Percentiles rank a stretch among this genome's conserved stretches.
Conservation (phyloP, 805 yeast genomes). For the Candida sakaeoensis region DNA sequence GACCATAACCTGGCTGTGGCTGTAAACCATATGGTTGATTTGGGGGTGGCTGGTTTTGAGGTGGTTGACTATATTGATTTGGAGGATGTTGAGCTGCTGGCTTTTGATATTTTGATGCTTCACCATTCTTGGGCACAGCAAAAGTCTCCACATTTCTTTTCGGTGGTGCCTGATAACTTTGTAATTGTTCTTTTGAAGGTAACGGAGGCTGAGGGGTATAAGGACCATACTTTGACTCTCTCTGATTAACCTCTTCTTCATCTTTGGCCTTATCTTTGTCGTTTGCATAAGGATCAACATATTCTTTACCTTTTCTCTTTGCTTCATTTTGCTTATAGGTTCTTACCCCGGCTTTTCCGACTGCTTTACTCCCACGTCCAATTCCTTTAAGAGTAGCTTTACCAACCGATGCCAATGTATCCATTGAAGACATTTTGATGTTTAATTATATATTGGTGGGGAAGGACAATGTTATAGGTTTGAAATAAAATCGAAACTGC, state of each 20-base stretch:
- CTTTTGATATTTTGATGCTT: conserved; percentile 13
- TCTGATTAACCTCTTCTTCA: neutral
- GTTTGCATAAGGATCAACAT: conserved; percentile 6
- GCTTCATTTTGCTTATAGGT: conserved; percentile 46
- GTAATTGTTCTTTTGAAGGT: conserved; percentile 18
- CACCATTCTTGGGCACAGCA: conserved; percentile 21
- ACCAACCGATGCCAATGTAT: conserved; percentile 46
- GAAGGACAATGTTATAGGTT: no score
- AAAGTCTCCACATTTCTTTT: conserved; percentile 25
- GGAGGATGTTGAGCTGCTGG: conserved; percentile 8
- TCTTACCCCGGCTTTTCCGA: conserved; percentile 47
- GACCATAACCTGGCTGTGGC: conserved; percentile 4
- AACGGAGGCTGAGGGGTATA: conserved; percentile 7
- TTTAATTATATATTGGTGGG: no score
- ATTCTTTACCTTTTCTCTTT: conserved; percentile 18
- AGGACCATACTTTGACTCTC: neutral
- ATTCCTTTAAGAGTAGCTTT: conserved; percentile 47
- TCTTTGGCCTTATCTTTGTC: neutral
- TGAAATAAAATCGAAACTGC: no score
- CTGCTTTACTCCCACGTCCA: conserved; percentile 47
- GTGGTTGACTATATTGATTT: conserved; percentile 7
- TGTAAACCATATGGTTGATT: conserved; percentile 3
- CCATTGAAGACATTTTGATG: conserved; percentile 17
- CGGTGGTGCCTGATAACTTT: conserved; percentile 30
- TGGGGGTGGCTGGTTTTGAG: conserved; percentile 9